phyloP scores from a whole-genome alignment of 1,284 basidiomycete genomes.

The Austroboletus rostrupii region DNA sequence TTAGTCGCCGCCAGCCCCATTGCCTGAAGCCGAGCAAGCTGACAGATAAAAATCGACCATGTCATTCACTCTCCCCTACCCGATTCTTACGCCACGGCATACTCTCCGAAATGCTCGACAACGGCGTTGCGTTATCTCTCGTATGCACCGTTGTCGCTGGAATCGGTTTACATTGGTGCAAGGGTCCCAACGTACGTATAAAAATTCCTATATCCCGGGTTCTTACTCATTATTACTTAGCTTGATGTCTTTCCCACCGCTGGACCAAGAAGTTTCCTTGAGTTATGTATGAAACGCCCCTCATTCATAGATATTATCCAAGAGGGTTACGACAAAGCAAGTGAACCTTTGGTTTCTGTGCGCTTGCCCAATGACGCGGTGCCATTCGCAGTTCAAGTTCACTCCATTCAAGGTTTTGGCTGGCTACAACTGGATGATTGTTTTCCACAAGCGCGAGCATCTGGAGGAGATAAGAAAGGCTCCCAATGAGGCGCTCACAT shows the following conservation, averaged over 20 bases:
- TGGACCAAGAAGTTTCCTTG: slow-evolving; percentile 12
- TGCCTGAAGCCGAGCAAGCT: no score
- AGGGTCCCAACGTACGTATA: no score
- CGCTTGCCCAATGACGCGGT: not conserved
- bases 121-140: no score
- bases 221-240: not conserved
- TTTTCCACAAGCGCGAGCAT: slow-evolving; percentile 33
- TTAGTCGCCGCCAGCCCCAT: no score
- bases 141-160: no score
- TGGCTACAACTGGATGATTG: slow-evolving; percentile 37
- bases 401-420: slow-evolving; percentile 40
- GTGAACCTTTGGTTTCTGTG: not conserved
- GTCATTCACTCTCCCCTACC: no score
- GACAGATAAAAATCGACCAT: no score
- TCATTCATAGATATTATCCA: slow-evolving; percentile 10
- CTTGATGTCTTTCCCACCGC: slow-evolving; percentile 18
- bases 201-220: no score
- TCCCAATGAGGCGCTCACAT: slow-evolving; percentile 37
- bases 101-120: no score
- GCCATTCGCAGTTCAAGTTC: slow-evolving; percentile 15
- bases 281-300: slow-evolving; percentile 10
- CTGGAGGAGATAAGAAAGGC: slow-evolving; percentile 41
- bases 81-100: no score
- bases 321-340: slow-evolving; percentile 18
- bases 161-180: no score